Evolutionary conservation across 371 early-diverging fungal species (phyloP).

Genomic region (Entomophthora muscae): DNA sequence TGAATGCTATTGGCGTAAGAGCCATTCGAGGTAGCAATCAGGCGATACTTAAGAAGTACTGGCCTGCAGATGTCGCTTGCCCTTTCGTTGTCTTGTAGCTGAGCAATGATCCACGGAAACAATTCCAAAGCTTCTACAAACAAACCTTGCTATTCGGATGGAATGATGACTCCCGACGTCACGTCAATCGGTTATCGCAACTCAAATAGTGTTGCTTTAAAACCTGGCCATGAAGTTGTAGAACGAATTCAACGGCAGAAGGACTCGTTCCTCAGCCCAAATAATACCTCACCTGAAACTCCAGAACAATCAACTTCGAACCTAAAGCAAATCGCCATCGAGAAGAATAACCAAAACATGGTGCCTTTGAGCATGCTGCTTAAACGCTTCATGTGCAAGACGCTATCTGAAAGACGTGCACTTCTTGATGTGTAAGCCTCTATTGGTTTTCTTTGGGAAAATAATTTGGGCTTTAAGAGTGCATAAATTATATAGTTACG

Average conservation of each 20-base stretch:
- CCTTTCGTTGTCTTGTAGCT: neutral
- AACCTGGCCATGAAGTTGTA: neutral
- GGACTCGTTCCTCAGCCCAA: neutral
- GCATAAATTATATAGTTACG: too few relatives aligned
- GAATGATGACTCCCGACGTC: neutral
- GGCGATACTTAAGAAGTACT: too few relatives aligned
- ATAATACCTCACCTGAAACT: neutral
- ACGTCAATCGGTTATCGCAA: neutral
- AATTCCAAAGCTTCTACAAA: neutral
- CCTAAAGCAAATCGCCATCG: neutral
- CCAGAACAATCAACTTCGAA: neutral
- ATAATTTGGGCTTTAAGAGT: too few relatives aligned
- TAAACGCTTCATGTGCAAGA: neutral
- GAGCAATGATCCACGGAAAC: neutral
- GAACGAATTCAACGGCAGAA: neutral
- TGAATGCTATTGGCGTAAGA: too few relatives aligned
- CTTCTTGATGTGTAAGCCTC: neutral
- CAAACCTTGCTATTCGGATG: neutral
- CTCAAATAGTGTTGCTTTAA: neutral
- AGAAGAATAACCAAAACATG: neutral
- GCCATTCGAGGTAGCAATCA: too few relatives aligned
- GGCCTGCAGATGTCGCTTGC: too few relatives aligned
- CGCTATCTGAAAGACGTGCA: neutral
- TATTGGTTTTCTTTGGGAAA: too few relatives aligned
- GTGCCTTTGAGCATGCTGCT: neutral